Conservation (phyloP, 345 rosid species). For the Lagerstroemia speciosa region DNA sequence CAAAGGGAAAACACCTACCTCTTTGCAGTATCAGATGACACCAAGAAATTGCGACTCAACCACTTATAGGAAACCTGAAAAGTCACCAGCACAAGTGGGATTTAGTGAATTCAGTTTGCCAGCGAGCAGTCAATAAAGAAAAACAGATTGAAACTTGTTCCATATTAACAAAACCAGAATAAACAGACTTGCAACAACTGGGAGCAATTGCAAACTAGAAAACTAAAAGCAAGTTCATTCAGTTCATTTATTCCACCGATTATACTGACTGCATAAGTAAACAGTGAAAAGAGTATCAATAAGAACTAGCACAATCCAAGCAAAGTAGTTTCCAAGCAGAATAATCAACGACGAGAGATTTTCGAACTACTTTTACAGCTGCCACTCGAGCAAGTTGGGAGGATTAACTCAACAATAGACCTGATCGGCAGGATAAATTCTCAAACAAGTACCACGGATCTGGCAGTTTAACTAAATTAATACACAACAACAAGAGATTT, state of each 20-base stretch:
- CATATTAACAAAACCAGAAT: not conserved
- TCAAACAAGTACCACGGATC: not conserved
- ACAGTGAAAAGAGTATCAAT: not conserved
- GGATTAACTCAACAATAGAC: too few species aligned
- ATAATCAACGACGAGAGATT: not conserved
- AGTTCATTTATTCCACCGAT: not conserved
- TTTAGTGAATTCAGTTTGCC: too few species aligned
- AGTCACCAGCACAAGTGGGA: not conserved
- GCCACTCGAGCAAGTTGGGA: too few species aligned
- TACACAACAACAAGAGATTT: not conserved
- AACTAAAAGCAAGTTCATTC: not conserved
- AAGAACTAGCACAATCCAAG: not conserved
- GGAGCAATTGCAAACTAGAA: not conserved
- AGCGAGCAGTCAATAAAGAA: not conserved
- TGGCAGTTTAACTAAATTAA: not conserved
- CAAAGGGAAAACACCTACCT: constrained; percentile 30
- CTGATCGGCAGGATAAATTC: not conserved
- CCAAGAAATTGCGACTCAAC: constrained; percentile 76
- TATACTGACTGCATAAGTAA: not conserved
- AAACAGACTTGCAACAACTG: not conserved
- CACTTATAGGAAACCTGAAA: constrained; percentile 95
- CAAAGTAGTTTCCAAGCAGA: not conserved
- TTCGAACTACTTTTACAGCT: not conserved
- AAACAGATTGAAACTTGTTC: not conserved
- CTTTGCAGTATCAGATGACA: constrained; percentile 71